Base-by-base conservation (phyloP, 2,329 filamentous ascomycete genomes). In the Penicillium thymicola region DNA sequence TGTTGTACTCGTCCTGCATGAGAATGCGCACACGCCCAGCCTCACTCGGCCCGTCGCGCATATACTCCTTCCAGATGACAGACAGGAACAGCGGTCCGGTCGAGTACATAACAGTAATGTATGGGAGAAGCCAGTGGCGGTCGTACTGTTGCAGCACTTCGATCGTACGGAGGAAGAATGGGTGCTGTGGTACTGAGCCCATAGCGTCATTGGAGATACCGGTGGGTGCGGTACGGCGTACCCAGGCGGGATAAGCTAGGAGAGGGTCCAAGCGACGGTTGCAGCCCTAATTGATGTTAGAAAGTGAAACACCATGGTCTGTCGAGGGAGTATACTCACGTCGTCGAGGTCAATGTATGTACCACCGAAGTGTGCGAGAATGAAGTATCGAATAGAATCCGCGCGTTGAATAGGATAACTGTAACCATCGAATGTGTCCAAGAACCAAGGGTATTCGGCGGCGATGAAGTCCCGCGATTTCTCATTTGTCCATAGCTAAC, bases 181-280 rank as follows among this genome's bases (percentile, higher is more conserved):
- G 88, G 65, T 92, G 89, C 58, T 85, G 81, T 0, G 87, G 85
- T 0, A 89, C 81, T 16, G 88, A 77, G 47, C 88, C 88, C 88
- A 92, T 91, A 40, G 86, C 87, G 67, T 92, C 89, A 76, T 92
- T 92, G 63, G 86, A 89, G 64, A 92, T 89, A 60, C 89, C 89
- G 1, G 89, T 92, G 2, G 89, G 89, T 3, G 82, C 77, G 0
- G 89, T 92, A 61, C 85, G 84, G 62, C 87, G 85, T 14, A 89
- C 79, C 82, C 86, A 90, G 41, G 87, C 85, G 18, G 85, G 84
- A 72, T 89, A 90, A 49, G 80, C 79, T 55, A 88, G 83, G 14
- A 89, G 80, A 51, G 86, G 86, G 66, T 89, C 87, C 46, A 89
- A 80, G 48, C 82, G 82, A 57, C 85, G 82, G 64, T 85, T 82